Evolutionary conservation across 495 filamentous ascomycete genomes (phyloP).

Genomic region (Penicillium alfredii): DNA sequence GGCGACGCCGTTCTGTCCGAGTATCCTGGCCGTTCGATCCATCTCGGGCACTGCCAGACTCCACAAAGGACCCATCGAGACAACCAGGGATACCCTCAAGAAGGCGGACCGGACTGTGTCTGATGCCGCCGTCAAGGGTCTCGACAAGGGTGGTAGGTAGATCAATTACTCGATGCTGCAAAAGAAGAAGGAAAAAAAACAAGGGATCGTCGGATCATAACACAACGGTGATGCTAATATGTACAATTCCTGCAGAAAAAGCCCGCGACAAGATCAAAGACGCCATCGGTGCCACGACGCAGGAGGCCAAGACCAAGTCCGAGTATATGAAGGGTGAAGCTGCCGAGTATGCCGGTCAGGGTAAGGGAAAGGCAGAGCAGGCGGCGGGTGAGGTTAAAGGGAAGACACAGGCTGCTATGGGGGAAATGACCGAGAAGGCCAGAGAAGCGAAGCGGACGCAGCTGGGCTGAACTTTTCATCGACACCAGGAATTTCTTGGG

Average conservation of each 20-base stretch:
- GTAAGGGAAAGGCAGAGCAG: constrained; percentile 39
- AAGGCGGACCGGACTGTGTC: constrained; percentile 49
- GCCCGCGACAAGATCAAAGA: constrained; percentile 38
- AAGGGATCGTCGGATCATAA: no score
- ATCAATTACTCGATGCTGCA: no score
- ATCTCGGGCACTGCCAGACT: constrained; percentile 28
- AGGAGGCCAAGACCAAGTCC: constrained; percentile 31
- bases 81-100: constrained; percentile 52
- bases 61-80: constrained; percentile 38
- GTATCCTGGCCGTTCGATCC: constrained; percentile 16
- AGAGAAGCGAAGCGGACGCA: constrained; percentile 32
- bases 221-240: no score
- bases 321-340: constrained; percentile 39
- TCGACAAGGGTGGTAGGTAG: constrained; percentile 54
- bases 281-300: constrained; percentile 24
- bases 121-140: constrained; percentile 53
- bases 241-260: constrained; percentile 41
- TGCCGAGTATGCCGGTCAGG: constrained; percentile 26
- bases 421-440: constrained; percentile 39
- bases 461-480: constrained; percentile 8
- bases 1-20: constrained; percentile 9
- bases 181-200: no score
- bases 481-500: background rate
- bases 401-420: constrained; percentile 33
- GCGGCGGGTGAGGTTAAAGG: constrained; percentile 38